Evolutionary conservation across 768 basidiomycete species (phyloP).

Genomic region (Auricularia cornea): DNA sequence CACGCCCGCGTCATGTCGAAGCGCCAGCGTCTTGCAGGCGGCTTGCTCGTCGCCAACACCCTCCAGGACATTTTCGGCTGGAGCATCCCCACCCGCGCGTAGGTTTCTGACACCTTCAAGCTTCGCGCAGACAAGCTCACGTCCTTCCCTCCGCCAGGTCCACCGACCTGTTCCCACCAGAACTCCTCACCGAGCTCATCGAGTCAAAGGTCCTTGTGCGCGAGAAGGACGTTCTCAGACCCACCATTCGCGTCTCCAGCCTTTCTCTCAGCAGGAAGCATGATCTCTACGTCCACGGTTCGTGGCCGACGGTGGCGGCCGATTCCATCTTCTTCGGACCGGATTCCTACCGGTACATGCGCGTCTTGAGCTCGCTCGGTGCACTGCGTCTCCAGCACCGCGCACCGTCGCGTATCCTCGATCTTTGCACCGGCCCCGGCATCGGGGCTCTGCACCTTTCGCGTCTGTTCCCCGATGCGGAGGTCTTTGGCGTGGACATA

Average conservation of each 20-base stretch:
- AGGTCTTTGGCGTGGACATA: slow-evolving; percentile 1
- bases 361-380: not conserved
- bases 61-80: not conserved
- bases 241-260: not conserved
- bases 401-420: not conserved
- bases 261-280: not conserved
- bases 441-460: slow-evolving; percentile 1
- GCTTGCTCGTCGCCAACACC: not conserved
- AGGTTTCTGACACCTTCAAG: not conserved
- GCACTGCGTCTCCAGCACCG: not conserved
- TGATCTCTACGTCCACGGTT: not conserved
- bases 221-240: not conserved
- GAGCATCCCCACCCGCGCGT: not conserved
- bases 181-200: not conserved
- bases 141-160: not conserved
- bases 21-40: not conserved
- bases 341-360: slow-evolving; percentile 4
- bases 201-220: not conserved
- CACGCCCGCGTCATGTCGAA: not conserved
- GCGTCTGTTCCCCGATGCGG: not conserved
- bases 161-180: not conserved
- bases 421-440: slow-evolving; percentile 2
- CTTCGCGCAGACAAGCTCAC: not conserved
- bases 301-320: not conserved
- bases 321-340: slow-evolving; percentile 2